A percentile compares a stretch with the other conserved stretches of the same genome.
phyloP scores from a whole-genome alignment of 768 basidiomycete species.

The Russula earlei region DNA sequence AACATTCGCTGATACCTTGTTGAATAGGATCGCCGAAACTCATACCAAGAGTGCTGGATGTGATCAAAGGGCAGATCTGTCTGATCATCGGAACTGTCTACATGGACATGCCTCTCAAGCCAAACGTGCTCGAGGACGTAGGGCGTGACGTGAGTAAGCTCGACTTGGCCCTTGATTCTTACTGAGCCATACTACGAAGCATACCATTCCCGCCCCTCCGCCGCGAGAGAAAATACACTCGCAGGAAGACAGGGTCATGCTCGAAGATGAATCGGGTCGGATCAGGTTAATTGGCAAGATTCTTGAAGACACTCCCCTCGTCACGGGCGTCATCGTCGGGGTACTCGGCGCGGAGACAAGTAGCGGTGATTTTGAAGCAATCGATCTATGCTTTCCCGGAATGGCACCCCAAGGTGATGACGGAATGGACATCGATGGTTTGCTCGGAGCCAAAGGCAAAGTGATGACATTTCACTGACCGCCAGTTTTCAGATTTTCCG shows the following conservation, averaged over 20 bases:
- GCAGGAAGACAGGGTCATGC: constrained; percentile 66
- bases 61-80: constrained; percentile 75
- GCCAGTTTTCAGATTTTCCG: neutral
- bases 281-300: constrained; percentile 76
- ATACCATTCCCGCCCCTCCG: constrained; percentile 81
- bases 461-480: constrained; percentile 10
- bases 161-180: neutral
- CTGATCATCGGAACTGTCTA: constrained; percentile 94
- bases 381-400: constrained; percentile 79
- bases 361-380: constrained; percentile 86
- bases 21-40: constrained; percentile 53
- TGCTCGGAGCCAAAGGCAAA: constrained; percentile 20
- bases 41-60: constrained; percentile 79
- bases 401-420: constrained; percentile 58
- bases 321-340: constrained; percentile 88
- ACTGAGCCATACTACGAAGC: constrained; percentile 30
- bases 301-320: constrained; percentile 51
- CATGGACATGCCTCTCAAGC: constrained; percentile 98
- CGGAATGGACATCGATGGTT: constrained; percentile 66
- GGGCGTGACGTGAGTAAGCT: constrained; percentile 73
- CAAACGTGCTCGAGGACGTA: constrained; percentile 94
- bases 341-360: constrained; percentile 86
- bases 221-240: constrained; percentile 68
- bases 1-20: neutral
- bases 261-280: constrained; percentile 95